phyloP scores from a whole-genome alignment of 192 early-diverging fungal genomes.

The Linderina pennispora region DNA sequence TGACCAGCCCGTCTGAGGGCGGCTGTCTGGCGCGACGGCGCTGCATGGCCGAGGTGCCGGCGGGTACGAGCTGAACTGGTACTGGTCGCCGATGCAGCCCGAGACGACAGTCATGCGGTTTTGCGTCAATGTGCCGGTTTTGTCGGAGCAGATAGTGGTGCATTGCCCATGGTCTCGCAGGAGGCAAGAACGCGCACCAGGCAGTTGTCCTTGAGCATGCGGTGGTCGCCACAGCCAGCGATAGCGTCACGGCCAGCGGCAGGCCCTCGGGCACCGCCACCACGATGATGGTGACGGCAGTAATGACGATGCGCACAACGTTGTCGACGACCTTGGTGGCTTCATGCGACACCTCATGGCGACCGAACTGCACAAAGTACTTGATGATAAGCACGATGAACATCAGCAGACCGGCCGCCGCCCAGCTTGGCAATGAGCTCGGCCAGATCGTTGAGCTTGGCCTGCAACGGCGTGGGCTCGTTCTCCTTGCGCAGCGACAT shows the following conservation, averaged over 20 bases:
- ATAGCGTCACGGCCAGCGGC: constrained; percentile 93
- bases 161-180: constrained; percentile 99
- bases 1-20: constrained; percentile 39
- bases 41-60: constrained; percentile 44
- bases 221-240: constrained; percentile 91
- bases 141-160: constrained; percentile 99
- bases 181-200: constrained; percentile 91
- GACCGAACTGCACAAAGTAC: constrained; percentile 64
- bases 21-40: constrained; percentile 38
- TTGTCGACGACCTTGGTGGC: constrained; percentile 53
- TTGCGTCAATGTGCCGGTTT: constrained; percentile 96
- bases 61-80: constrained; percentile 53
- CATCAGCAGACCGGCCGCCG: constrained; percentile 78
- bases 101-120: constrained; percentile 97
- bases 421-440: constrained; percentile 93
- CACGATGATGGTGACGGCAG: constrained; percentile 90
- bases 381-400: constrained; percentile 80
- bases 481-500: constrained; percentile 79
- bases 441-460: constrained; percentile 82
- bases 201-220: constrained; percentile 98
- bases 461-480: constrained; percentile 89
- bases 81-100: constrained; percentile 71
- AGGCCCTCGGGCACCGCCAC: constrained; percentile 98
- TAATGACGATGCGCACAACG: constrained; percentile 77
- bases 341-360: constrained; percentile 34